Evolutionary conservation across 2,329 filamentous ascomycete genomes (phyloP).

Genomic region (Xylariomycetidae sp.): DNA sequence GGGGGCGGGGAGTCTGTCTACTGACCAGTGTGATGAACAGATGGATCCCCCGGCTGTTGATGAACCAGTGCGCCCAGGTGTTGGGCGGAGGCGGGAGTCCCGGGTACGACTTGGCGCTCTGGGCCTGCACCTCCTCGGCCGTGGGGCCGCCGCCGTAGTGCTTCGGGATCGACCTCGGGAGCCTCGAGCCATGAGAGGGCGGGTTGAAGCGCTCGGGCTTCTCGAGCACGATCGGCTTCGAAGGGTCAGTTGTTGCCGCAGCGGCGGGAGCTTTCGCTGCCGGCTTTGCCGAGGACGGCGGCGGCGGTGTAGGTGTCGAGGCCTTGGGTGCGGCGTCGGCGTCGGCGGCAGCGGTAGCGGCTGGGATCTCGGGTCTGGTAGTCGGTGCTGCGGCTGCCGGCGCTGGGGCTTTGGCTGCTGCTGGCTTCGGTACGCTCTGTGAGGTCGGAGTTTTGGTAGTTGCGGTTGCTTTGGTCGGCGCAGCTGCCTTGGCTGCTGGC

Average conservation of each 20-base stretch:
- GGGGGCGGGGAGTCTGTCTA: no score
- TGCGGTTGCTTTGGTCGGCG: conserved; percentile 2
- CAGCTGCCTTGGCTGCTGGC: conserved; percentile 2
- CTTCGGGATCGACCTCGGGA: conserved; percentile 50
- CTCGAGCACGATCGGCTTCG: conserved; percentile 68
- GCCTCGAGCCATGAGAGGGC: conserved; percentile 76
- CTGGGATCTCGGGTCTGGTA: conserved; percentile 1
- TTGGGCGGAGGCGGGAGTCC: conserved; percentile 83
- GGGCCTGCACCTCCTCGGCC: conserved; percentile 59
- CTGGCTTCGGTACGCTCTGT: no score
- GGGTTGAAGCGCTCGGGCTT: conserved; percentile 89
- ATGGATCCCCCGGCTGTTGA: conserved; percentile 73
- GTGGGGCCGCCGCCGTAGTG: conserved; percentile 73
- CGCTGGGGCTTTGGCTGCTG: not conserved
- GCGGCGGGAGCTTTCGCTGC: conserved; percentile 2
- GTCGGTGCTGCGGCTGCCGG: conserved; percentile 4
- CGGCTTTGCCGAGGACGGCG: conserved; percentile 6
- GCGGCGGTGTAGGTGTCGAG: conserved; percentile 3
- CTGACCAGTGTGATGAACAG: conserved; percentile 77
- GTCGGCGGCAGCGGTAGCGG: conserved; percentile 4
- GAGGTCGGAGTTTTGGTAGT: not conserved
- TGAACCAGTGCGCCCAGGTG: conserved; percentile 78
- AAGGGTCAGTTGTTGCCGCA: conserved; percentile 18
- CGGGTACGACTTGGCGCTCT: conserved; percentile 72
- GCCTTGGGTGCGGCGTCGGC: conserved; percentile 5